These are phyloP conservation scores for Agastache rugosa DNA, from an alignment of 257 asterid genomes.

Conservation along the genomic window DNA sequence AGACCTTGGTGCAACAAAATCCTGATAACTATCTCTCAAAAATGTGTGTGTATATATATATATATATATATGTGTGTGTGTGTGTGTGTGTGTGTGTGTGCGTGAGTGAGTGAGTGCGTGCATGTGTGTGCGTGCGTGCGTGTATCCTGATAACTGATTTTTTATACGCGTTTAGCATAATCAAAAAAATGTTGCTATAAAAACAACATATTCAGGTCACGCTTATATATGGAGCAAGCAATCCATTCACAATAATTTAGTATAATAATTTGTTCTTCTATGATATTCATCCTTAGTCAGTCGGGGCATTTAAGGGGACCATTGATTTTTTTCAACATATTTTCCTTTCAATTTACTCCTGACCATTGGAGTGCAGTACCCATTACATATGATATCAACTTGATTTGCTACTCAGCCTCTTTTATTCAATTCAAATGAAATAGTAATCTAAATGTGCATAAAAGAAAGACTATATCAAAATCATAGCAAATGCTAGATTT, in stretches of 20 bases:
- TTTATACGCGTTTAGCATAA: not conserved
- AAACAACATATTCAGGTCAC: not conserved
- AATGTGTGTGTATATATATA: too few relatives aligned
- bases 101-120: too few relatives aligned
- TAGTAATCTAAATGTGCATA: not conserved
- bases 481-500: not conserved
- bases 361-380: not conserved
- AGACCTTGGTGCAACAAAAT: not conserved
- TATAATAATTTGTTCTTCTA: not conserved
- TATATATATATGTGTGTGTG: too few relatives aligned
- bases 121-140: too few relatives aligned
- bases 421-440: not conserved
- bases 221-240: slow-evolving; percentile 2
- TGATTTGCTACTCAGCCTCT: not conserved
- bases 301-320: not conserved
- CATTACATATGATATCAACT: slow-evolving; percentile 14
- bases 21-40: not conserved
- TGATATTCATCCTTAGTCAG: not conserved
- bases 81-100: too few relatives aligned
- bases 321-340: not conserved
- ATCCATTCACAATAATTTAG: not conserved
- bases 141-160: not conserved
- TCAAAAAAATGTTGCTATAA: not conserved
- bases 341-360: not conserved
- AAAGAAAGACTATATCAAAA: not conserved